These are phyloP conservation scores for Recurvomyces mirabilis DNA, from an alignment of 495 filamentous ascomycete species.

Conservation along the genomic window DNA sequence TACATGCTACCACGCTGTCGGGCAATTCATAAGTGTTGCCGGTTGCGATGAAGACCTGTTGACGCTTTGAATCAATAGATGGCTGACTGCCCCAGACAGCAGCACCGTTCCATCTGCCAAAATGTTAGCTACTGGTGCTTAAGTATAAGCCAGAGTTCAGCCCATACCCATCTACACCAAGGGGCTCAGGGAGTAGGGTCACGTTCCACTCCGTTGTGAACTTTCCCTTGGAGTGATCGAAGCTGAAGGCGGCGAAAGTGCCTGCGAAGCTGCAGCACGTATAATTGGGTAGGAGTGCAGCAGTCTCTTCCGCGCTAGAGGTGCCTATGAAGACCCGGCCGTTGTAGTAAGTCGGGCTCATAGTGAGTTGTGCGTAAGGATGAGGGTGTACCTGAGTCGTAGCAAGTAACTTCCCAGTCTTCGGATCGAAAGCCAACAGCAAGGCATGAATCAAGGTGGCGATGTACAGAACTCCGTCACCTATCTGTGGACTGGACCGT, in stretches of 20 bases:
- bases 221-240: too few relatives aligned
- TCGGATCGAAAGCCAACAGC: not conserved
- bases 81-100: slow-evolving; percentile 35
- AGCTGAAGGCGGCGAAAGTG: slow-evolving; percentile 4
- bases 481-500: not conserved
- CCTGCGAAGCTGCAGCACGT: slow-evolving; percentile 9
- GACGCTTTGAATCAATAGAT: slow-evolving; percentile 26
- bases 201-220: too few relatives aligned
- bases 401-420: not conserved
- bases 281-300: not conserved
- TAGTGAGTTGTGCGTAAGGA: slow-evolving; percentile 4
- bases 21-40: slow-evolving; percentile 30
- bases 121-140: too few relatives aligned
- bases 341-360: slow-evolving; percentile 8
- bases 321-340: slow-evolving; percentile 7
- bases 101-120: slow-evolving; percentile 28
- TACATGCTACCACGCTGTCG: slow-evolving; percentile 18
- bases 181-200: too few relatives aligned
- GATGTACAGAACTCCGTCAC: not conserved
- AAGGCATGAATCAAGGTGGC: not conserved
- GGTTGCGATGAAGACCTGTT: slow-evolving; percentile 34
- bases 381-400: slow-evolving; percentile 4
- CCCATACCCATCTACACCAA: too few relatives aligned
- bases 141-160: too few relatives aligned
- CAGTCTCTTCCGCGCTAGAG: slow-evolving; percentile 2